Conservation (phyloP, 1,284 basidiomycete species). For the Exsudoporus floridanus region DNA sequence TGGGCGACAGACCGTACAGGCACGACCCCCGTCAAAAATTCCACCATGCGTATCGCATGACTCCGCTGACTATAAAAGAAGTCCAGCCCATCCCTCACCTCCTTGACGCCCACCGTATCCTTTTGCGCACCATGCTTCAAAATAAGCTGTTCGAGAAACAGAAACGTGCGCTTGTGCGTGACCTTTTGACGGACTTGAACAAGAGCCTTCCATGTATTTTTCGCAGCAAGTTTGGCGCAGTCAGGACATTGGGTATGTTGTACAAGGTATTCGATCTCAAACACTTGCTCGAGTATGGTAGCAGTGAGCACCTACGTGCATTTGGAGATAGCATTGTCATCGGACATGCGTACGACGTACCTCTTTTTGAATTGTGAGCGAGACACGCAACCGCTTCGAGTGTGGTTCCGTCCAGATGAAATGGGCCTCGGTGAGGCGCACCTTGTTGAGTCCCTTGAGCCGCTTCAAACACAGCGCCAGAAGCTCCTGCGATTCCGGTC, state of each 20-base stretch:
- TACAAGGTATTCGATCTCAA: conserved; percentile 95
- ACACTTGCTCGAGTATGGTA: conserved; percentile 96
- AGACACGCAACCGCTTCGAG: conserved; percentile 89
- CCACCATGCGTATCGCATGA: conserved; percentile 97
- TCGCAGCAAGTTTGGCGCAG: conserved; percentile 91
- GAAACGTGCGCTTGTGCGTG: conserved; percentile 95
- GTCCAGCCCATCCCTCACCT: conserved; percentile 93
- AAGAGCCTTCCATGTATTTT: conserved; percentile 97
- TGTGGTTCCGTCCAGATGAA: conserved; percentile 99
- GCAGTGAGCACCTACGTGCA: conserved; percentile 77
- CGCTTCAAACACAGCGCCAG: conserved; percentile 91
- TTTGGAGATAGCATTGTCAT: neutral
- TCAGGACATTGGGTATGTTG: conserved; percentile 96
- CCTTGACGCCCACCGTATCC: conserved; percentile 91
- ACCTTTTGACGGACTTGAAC: conserved; percentile 99
- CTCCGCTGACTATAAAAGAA: conserved; percentile 93
- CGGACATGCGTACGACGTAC: conserved; percentile 40
- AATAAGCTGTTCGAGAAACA: conserved; percentile 97
- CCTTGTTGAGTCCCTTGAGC: conserved; percentile 91
- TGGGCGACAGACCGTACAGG: conserved; percentile 69
- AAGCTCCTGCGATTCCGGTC: conserved; percentile 91
- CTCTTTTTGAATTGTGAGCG: conserved; percentile 98
- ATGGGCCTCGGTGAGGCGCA: conserved; percentile 93
- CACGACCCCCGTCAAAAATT: conserved; percentile 87
- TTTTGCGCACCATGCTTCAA: conserved; percentile 97